These are phyloP conservation scores for Phytophthora capsici DNA, from an alignment of 352 stramenopile genomes.

Conservation along the genomic window DNA sequence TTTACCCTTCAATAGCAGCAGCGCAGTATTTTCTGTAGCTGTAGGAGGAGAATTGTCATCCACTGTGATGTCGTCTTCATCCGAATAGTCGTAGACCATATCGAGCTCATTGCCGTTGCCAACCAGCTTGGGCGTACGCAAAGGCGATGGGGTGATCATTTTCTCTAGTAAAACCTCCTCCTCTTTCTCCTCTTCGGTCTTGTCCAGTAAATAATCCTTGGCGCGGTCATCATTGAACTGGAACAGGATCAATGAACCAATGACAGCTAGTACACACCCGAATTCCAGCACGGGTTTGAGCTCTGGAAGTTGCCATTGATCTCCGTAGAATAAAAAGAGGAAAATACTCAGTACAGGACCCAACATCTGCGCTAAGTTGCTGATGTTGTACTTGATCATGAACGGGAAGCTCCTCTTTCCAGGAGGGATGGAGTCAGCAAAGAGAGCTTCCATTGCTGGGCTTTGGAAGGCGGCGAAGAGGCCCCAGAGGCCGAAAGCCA, in stretches of 20 bases:
- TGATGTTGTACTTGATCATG: constrained; percentile 87
- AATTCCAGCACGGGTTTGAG: constrained; percentile 69
- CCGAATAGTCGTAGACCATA: constrained; percentile 77
- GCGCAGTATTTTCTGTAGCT: constrained; percentile 42
- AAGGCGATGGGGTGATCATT: constrained; percentile 32
- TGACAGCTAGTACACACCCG: constrained; percentile 55
- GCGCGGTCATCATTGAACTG: constrained; percentile 71
- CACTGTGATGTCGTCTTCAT: constrained; percentile 51
- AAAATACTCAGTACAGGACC: constrained; percentile 60
- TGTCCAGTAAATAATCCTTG: constrained; percentile 46
- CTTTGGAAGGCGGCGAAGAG: constrained; percentile 74
- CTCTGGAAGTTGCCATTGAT: constrained; percentile 63
- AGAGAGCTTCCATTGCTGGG: constrained; percentile 74
- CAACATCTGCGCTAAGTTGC: constrained; percentile 71
- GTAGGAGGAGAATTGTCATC: constrained; percentile 35
- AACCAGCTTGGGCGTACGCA: constrained; percentile 68
- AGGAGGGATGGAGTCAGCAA: constrained; percentile 77
- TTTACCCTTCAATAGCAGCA: constrained; percentile 40
- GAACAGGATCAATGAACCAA: constrained; percentile 51
- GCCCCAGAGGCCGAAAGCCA: constrained; percentile 71
- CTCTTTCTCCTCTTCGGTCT: constrained; percentile 31
- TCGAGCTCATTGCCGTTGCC: constrained; percentile 59
- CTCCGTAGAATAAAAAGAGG: constrained; percentile 70
- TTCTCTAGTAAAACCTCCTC: constrained; percentile 30
- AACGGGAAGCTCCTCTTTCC: constrained; percentile 72